Conservation (phyloP, 768 basidiomycete species). For the Termitomyces sp. region DNA sequence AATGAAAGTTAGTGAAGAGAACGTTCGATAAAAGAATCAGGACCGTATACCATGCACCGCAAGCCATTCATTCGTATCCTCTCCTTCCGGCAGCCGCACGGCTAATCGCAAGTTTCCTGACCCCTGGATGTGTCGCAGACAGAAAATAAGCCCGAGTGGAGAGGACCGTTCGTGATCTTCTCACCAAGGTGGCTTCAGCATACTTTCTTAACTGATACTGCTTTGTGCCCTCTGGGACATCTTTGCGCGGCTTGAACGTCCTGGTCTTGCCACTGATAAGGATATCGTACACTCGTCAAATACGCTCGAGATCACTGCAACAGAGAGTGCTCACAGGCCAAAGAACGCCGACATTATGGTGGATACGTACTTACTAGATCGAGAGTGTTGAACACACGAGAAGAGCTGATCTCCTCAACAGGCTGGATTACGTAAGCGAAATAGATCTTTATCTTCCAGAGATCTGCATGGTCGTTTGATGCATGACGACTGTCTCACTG, state of each 20-base stretch:
- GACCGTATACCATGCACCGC: constrained; percentile 86
- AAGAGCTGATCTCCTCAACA: not conserved
- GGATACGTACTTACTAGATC: not conserved
- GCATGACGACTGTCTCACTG: not conserved
- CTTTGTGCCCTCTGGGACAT: constrained; percentile 93
- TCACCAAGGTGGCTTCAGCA: constrained; percentile 89
- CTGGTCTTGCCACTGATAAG: constrained; percentile 75
- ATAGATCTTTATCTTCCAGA: not conserved
- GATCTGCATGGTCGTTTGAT: not conserved
- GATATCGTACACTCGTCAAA: not conserved
- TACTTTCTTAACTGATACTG: constrained; percentile 98
- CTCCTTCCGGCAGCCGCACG: constrained; percentile 93
- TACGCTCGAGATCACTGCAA: not conserved
- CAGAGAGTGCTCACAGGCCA: constrained; percentile 58
- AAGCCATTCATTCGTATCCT: constrained; percentile 98
- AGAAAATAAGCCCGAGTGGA: not conserved
- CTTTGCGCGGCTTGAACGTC: constrained; percentile 95
- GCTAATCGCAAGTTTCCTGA: constrained; percentile 93
- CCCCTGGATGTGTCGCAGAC: constrained; percentile 48
- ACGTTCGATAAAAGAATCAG: not conserved
- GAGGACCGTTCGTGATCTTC: constrained; percentile 14
- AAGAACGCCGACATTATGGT: constrained; percentile 81
- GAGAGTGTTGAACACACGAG: not conserved
- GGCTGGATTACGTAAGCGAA: not conserved
- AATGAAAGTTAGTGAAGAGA: not conserved